Evolutionary conservation across 352 stramenopile genomes (phyloP), one percentile per base, ranked within the genome.

Genomic region (Phytophthora quininea): DNA sequence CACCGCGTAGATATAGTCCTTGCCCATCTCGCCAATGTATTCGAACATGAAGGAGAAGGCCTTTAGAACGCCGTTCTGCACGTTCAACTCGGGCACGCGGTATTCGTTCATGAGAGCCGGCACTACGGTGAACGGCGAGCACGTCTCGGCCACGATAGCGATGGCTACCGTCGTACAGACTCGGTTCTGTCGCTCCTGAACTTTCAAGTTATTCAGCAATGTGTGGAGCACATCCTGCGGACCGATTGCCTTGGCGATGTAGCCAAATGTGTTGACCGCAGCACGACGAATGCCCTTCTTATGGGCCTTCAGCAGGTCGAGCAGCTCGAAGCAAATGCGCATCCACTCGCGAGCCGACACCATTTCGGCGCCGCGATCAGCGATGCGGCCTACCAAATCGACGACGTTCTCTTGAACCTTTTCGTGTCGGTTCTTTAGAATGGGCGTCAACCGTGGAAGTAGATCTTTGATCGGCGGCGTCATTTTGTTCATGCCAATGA

Each of bases 401-500:
- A 99, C 99, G 58, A 93, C 98, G 73, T 99, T 99, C 71, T 99
- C 98, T 73, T 99, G 98, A 7, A 99, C 98, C 71, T 99, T 99
- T 71, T 99, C 97, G 72, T 99, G 97, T 5, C 97, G 89, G 72
- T 99, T 99, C 71, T 98, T 97, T 11, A 99, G 82, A 70, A 99
- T 99, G 33, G 98, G 98, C 32, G 98, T 99, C 29, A 99, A 74
- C 27, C 98, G 93, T 24, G 98, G 98, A n/a, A 99, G 81, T 37
- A 99, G 73, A 64, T 99, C 98, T 67, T 98, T 97, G 76, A 99
- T 99, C 1, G 98, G 97, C 64, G 98, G 98, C 37, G 96, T 99
- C 97, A 99, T 99, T n/a, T 99, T 99, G 35, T 89, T 98, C 97
- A 99, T 99, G 61, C 98, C 98, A 69, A 99, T 99, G 45, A 99